phyloP scores from a whole-genome alignment of 148 eudicot species.

The Rhododendron williamsianum region DNA sequence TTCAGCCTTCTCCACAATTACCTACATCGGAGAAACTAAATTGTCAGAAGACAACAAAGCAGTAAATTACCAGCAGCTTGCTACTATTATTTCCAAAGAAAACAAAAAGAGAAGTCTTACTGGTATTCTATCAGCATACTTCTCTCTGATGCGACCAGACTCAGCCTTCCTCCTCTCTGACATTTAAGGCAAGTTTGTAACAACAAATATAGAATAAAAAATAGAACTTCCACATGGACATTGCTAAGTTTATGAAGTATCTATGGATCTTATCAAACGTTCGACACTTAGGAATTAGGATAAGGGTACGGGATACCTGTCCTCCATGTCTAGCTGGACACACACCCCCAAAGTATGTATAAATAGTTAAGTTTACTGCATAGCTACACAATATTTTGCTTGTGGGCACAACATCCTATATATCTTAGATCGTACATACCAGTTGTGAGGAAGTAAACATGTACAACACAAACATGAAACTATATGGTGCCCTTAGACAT shows the following conservation, averaged over 20 bases:
- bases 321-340: not conserved
- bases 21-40: conserved; percentile 28
- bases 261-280: not conserved
- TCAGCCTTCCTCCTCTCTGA: conserved; percentile 50
- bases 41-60: not conserved
- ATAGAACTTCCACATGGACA: not conserved
- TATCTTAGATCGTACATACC: not conserved
- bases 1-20: conserved; percentile 55
- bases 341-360: not conserved
- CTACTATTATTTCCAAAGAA: not conserved
- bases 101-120: conserved; percentile 25
- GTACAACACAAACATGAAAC: not conserved
- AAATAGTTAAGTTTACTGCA: not conserved
- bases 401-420: not conserved
- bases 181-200: not conserved
- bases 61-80: not conserved
- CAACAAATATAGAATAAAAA: not conserved
- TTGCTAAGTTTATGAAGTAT: not conserved
- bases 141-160: conserved; percentile 50
- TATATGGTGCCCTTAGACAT: not conserved
- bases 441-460: not conserved
- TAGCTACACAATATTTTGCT: not conserved
- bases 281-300: not conserved
- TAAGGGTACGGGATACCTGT: not conserved
- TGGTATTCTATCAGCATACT: conserved; percentile 57